A percentile compares a stretch with the other conserved stretches of the same genome.
Conservation (phyloP, 1,284 basidiomycete genomes). For the Athelia psychrophila region DNA sequence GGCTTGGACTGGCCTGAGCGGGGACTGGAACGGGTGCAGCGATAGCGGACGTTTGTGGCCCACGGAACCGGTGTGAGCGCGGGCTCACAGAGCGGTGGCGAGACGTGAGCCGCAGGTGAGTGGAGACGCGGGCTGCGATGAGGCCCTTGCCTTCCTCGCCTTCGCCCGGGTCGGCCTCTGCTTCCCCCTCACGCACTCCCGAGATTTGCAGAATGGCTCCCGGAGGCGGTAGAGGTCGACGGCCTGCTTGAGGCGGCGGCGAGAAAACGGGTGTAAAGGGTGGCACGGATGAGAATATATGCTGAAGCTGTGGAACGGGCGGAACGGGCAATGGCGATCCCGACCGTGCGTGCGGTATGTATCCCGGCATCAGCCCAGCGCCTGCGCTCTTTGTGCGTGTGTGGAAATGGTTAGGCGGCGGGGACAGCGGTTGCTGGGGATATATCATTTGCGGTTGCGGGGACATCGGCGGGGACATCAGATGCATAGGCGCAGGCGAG, state of each 20-base stretch:
- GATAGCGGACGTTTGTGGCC: conserved; percentile 16
- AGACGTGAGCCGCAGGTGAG: conserved; percentile 54
- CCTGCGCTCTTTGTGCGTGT: too few species aligned
- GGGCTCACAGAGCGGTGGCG: conserved; percentile 63
- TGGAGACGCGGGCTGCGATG: conserved; percentile 53
- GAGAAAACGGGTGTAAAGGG: too few species aligned
- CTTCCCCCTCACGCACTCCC: too few species aligned
- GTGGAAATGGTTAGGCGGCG: too few species aligned
- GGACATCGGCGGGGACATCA: conserved; percentile 5
- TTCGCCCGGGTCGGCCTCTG: conserved; percentile 17
- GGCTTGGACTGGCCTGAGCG: too few species aligned
- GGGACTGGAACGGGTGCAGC: conserved; percentile 7
- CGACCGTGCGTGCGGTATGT: too few species aligned
- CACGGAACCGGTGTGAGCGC: conserved; percentile 35
- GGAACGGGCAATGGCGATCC: background rate
- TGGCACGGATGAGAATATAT: background rate
- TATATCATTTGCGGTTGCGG: too few species aligned
- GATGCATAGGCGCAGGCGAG: conserved; percentile 23
- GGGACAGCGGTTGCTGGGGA: too few species aligned
- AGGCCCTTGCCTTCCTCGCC: conserved; percentile 60
- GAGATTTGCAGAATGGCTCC: background rate
- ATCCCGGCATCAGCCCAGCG: too few species aligned
- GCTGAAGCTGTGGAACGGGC: background rate
- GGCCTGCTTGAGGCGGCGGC: too few species aligned
- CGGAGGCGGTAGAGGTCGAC: too few species aligned